Base-by-base conservation (phyloP, 106 monocot genomes). In the Dendrobium huoshanense region DNA sequence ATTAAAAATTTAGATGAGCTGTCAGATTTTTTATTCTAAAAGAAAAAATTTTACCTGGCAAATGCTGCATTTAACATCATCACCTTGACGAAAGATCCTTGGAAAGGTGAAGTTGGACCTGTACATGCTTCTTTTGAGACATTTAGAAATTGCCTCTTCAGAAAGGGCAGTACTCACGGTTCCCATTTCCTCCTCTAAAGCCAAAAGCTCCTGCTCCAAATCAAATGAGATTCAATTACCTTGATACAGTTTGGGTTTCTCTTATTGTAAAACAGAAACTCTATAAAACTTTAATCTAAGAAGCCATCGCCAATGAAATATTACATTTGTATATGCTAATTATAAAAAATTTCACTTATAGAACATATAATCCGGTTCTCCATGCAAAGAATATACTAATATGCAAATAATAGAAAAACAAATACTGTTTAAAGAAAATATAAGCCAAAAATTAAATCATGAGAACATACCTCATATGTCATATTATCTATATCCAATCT, bases 401-500 rank as follows among this genome's bases (percentile, higher is more conserved):
- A 58, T 58, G 20, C 20, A 58, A 18, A 58, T 58, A 11, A 58
- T 58, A 58, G 2, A 58, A 18, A 58, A 13, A 15, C 20, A 19
- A 18, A 58, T 17, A 58, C 4, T 58, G 16, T 5, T 13, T 58
- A 58, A 4, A 20, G 17, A 58, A 58, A 48, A 11, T 5, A 17
- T 4, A 58, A 13, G 17, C 19, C 9, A 58, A 58, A 58, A 17
- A 4, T 58, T 48, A 7, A 48, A 48, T 48, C 29, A 73, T 11
- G 2, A 75, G 3, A 47, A 49, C 41, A 37, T 87, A 93, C 96
- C 96, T 96, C 96, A 79, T 96, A 96, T 41, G 86, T 87, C 96
- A 97, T 94, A 72, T 91, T 87, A 75, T 97, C 96, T 55, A 94
- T 94, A 78, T 97, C 94, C 92, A 97, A 79, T 88, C 96, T 90